Conservation (phyloP, 305 asterid genomes). For the Fraxinus dipetala region DNA sequence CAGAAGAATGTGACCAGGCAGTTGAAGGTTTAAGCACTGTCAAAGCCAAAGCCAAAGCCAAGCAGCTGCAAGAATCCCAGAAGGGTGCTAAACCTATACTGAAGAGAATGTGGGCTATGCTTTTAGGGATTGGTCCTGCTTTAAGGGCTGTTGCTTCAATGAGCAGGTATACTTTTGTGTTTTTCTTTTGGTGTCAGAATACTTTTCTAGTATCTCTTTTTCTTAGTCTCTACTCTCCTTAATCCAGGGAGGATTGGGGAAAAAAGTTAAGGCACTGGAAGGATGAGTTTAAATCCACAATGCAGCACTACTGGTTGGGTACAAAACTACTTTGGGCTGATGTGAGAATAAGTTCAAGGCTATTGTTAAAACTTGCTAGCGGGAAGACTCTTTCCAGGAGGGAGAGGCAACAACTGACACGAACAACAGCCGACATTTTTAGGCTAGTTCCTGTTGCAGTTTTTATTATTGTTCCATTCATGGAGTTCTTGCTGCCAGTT, state of each 20-base stretch:
- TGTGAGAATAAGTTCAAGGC: conserved; percentile 76
- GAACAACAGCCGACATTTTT: conserved; percentile 93
- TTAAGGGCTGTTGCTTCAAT: conserved; percentile 82
- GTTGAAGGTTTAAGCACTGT: conserved; percentile 85
- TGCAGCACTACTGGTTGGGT: conserved; percentile 98
- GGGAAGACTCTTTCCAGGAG: conserved; percentile 92
- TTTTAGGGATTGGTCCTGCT: conserved; percentile 96
- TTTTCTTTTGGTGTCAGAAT: conserved; percentile 18
- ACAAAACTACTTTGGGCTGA: conserved; percentile 85
- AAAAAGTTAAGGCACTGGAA: conserved; percentile 79
- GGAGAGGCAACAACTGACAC: conserved; percentile 93
- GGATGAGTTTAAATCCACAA: conserved; percentile 75
- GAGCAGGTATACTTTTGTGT: conserved; percentile 66
- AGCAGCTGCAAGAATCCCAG: conserved; percentile 77
- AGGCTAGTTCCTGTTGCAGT: conserved; percentile 97
- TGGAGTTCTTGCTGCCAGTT: conserved; percentile 95
- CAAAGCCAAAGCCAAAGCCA: conserved; percentile 93
- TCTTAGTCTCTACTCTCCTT: conserved; percentile 24
- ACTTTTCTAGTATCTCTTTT: conserved; percentile 15
- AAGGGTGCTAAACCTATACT: conserved; percentile 52
- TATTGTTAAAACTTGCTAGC: conserved; percentile 73
- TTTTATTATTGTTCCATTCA: conserved; percentile 89
- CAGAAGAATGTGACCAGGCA: conserved; percentile 98
- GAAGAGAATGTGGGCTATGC: conserved; percentile 72
- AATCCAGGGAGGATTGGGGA: conserved; percentile 87